phyloP scores from a whole-genome alignment of 164 flowering plant species.

The Nymphaea thermarum region DNA sequence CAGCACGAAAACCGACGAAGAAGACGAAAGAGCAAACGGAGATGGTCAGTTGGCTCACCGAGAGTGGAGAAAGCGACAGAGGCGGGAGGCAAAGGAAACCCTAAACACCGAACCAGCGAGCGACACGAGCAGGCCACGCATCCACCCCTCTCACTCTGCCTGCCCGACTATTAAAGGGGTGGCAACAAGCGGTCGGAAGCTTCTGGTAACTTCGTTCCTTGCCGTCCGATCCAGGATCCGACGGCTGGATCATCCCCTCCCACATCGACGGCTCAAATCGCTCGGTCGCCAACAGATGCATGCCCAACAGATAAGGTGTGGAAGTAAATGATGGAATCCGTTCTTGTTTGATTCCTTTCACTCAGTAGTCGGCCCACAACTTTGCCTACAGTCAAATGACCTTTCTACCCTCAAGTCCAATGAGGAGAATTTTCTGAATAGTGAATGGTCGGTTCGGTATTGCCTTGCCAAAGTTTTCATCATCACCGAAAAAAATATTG shows the following conservation, averaged over 20 bases:
- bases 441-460: no score
- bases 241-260: background rate
- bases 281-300: no score
- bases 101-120: background rate
- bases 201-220: background rate
- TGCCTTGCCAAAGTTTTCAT: no score
- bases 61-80: background rate
- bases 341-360: no score
- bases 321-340: no score
- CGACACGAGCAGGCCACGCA: background rate
- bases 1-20: background rate
- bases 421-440: no score
- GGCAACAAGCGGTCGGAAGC: background rate
- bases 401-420: no score
- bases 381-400: no score
- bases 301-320: no score
- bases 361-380: no score
- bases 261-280: no score
- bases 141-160: background rate
- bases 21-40: background rate
- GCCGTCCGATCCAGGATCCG: background rate
- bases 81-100: background rate
- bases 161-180: background rate
- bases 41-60: background rate
- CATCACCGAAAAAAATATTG: no score